These are phyloP conservation scores for Rhododendron henanense DNA, from an alignment of 148 eudicot species.

Conservation along the genomic window DNA sequence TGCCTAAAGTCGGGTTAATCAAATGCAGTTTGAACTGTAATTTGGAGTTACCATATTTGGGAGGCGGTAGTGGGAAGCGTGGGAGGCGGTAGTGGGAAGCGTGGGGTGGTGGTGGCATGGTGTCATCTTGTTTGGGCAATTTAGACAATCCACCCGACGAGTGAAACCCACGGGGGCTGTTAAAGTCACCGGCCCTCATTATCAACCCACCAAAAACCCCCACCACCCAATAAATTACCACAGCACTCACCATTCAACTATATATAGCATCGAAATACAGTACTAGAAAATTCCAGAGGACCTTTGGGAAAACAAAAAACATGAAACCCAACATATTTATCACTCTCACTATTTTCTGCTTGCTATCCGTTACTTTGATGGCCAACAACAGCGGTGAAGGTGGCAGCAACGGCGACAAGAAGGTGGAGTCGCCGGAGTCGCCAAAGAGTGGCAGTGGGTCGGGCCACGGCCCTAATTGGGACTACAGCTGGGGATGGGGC, in stretches of 20 bases:
- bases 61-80: not conserved
- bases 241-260: not conserved
- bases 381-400: not conserved
- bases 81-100: not conserved
- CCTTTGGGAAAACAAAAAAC: not conserved
- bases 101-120: not conserved
- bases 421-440: conserved; percentile 12
- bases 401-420: not conserved
- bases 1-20: not conserved
- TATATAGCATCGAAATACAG: not conserved
- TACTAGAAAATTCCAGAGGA: not conserved
- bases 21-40: not conserved
- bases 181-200: not conserved
- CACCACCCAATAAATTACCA: not conserved
- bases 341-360: conserved; percentile 17
- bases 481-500: conserved; percentile 76
- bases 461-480: conserved; percentile 70
- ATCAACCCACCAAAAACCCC: not conserved
- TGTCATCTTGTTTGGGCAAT: not conserved
- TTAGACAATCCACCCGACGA: not conserved
- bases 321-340: conserved; percentile 8
- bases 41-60: not conserved
- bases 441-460: conserved; percentile 42
- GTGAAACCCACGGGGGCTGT: conserved; percentile 3
- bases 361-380: conserved; percentile 15